Conservation (phyloP, 345 rosid genomes). For the Lagerstroemia speciosa region DNA sequence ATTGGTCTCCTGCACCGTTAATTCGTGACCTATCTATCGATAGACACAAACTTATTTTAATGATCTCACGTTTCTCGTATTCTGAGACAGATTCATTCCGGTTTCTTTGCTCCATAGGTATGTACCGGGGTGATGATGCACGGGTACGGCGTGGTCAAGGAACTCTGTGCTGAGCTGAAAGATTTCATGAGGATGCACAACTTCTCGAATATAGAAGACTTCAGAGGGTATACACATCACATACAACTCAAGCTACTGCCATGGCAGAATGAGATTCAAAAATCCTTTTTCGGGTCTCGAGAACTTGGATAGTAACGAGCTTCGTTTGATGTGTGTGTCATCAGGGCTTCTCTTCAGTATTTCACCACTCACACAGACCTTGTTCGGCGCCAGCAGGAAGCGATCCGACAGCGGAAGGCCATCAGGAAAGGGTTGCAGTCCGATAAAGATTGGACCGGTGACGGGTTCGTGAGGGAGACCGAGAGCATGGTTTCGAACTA, state of each 20-base stretch:
- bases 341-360: constrained; percentile 70
- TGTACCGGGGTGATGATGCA: constrained; percentile 99
- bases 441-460: constrained; percentile 97
- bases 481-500: constrained; percentile 96
- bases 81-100: background rate
- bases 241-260: background rate
- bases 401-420: constrained; percentile 70
- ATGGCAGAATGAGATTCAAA: background rate
- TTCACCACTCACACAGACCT: constrained; percentile 89
- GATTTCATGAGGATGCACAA: constrained; percentile 88
- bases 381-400: constrained; percentile 77
- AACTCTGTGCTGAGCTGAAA: constrained; percentile 62
- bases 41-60: background rate
- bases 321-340: background rate
- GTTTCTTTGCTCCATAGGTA: constrained; percentile 36
- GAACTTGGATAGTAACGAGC: background rate
- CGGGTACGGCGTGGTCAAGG: constrained; percentile 87
- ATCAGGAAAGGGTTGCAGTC: constrained; percentile 67
- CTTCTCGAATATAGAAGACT: constrained; percentile 75
- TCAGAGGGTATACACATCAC: constrained; percentile 60
- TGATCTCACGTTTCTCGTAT: background rate
- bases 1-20: no score
- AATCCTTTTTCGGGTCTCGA: background rate
- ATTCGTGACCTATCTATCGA: no score
- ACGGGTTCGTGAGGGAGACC: constrained; percentile 85